Evolutionary conservation across 768 basidiomycete species (phyloP), one percentile per base, ranked within the genome.

Genomic region (Collybia mongolica): DNA sequence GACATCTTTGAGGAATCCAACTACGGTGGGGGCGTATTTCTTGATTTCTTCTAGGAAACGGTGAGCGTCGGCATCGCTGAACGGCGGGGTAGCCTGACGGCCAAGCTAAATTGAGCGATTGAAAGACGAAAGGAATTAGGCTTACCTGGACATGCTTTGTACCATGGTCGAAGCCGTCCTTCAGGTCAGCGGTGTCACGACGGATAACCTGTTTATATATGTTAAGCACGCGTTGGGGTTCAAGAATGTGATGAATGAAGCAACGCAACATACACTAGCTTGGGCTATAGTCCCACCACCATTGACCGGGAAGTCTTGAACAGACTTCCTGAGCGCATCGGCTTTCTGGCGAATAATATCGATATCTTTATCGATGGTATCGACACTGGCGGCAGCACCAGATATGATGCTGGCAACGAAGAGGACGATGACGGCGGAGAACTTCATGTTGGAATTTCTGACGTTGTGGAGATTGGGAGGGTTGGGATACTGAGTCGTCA

Each of bases 221-320:
- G 5, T n/a, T n/a, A n/a, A 44, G 20, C 6, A 22, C 6, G 19
- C 11, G 14, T 36, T 19, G n/a, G 23, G 6, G 49, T 2, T 9
- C 41, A 2, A 19, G 3, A 36, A 36, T 41, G 14, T 7, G 40
- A 9, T 8, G 39, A 5, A 15, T 9, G 39, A 5, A 14, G 20
- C 2, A n/a, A 46, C 62, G 8, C n/a, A n/a, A n/a, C n/a, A 26
- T 41, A 72, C 68, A 44, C 67, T 51, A 32, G 66, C 70, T 9
- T 37, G 24, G 24, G 44, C 7, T 1, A 72, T 39, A 26, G 52
- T 59, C 41, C 56, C 58, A 12, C 32, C 32, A 1, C 62, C 66
- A 8, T 54, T 52, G 9, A 29, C 14, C n/a, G 54, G 51, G 24
- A 58, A 41, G 12, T 20, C 37, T 18, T 7, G 12, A 32, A 60